These are phyloP conservation scores for Mycena filopes DNA, from an alignment of 768 basidiomycete species.

Conservation along the genomic window DNA sequence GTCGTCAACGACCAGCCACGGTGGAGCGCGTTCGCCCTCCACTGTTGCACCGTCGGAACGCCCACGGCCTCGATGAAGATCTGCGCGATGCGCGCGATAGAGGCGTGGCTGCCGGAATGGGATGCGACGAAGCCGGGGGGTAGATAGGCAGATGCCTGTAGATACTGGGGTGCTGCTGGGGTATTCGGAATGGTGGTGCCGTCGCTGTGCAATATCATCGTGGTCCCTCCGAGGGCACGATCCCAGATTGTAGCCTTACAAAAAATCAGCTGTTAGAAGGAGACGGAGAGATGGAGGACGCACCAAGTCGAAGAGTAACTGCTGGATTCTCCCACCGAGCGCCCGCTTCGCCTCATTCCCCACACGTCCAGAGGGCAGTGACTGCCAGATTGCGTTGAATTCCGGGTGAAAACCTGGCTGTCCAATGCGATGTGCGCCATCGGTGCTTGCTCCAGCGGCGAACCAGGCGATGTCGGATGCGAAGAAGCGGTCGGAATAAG, in stretches of 20 bases:
- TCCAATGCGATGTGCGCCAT: not conserved
- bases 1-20: conserved; percentile 5
- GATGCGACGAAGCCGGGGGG: not conserved
- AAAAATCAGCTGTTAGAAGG: not conserved
- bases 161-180: not conserved
- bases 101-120: not conserved
- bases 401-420: not conserved
- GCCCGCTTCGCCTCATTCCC: not conserved
- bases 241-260: conserved; percentile 15
- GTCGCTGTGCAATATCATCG: not conserved
- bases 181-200: not conserved
- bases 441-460: not conserved
- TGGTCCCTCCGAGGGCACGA: not conserved
- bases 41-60: not conserved
- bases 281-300: not conserved
- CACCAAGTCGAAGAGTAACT: conserved; percentile 10
- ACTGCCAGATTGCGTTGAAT: not conserved
- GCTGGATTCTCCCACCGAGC: not conserved
- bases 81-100: conserved; percentile 5
- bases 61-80: conserved; percentile 6
- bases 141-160: not conserved
- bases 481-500: not conserved
- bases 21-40: not conserved
- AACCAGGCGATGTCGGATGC: conserved; percentile 17
- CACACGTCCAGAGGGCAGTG: not conserved